Evolutionary conservation across 331 rosid species (phyloP).

Genomic region (Telfairia occidentalis): DNA sequence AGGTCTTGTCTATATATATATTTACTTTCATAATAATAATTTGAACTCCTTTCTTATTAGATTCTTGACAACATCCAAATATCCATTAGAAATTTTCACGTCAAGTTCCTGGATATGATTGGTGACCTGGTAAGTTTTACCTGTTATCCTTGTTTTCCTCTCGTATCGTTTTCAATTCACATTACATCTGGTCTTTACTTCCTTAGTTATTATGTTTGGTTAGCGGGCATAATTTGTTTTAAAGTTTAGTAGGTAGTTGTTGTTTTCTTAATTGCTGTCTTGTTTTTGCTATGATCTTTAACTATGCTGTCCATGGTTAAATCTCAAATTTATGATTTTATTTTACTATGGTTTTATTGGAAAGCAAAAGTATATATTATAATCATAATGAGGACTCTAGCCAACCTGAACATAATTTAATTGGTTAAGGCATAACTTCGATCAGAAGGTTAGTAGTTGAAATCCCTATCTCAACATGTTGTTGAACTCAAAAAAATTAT

Average conservation of each 20-base stretch:
- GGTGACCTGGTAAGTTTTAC: conserved; percentile 41
- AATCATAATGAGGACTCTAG: too few relatives aligned
- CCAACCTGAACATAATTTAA: too few relatives aligned
- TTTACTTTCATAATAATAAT: not conserved
- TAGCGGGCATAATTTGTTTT: not conserved
- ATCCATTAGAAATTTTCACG: conserved; percentile 61
- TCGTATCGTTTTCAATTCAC: not conserved
- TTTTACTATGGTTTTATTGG: too few relatives aligned
- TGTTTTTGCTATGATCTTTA: not conserved
- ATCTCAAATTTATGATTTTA: too few relatives aligned
- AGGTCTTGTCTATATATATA: not conserved
- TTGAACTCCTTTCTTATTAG: conserved; percentile 23
- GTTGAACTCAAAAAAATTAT: too few relatives aligned
- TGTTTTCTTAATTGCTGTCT: not conserved
- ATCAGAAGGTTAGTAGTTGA: too few relatives aligned
- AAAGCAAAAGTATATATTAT: too few relatives aligned
- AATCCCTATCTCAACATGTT: too few relatives aligned
- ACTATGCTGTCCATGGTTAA: not conserved
- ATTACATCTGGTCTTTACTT: not conserved
- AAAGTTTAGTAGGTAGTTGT: not conserved
- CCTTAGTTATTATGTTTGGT: not conserved
- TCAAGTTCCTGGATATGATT: conserved; percentile 43
- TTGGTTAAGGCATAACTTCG: too few relatives aligned
- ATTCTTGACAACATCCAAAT: conserved; percentile 90
- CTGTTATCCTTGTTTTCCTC: not conserved